Evolutionary conservation across 305 asterid genomes (phyloP), one percentile per base, ranked within the genome.

Genomic region (Solanum hybrid): DNA sequence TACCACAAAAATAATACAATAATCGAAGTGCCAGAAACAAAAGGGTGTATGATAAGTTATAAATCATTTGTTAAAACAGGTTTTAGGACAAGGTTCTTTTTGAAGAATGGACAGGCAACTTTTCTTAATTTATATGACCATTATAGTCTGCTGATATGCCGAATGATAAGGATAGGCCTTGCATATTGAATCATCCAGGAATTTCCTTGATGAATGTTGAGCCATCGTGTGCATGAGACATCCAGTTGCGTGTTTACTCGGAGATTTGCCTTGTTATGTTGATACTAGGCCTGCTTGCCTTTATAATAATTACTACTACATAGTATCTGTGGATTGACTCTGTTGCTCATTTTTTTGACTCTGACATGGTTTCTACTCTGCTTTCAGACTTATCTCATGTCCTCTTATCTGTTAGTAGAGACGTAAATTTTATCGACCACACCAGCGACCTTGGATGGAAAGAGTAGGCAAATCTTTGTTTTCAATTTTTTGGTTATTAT

Each of bases 371-470:
- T 66, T 89, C 38, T 38, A 78, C 66, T 91, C 26, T 90, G 90
- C 88, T 94, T 93, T 89, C 98, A 98, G 99, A 96, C 91, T 92
- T 98, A 92, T 94, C 98, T 92, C 98, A 96, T 91, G 99, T 94
- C 90, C 96, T 98, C 98, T 96, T 98, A 36, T 94, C 97, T 32
- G 93, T 98, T 90, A 92, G 94, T 88, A 93, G 99, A 94, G 99
- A 96, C 91, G 92, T 96, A 91, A 98, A 96, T 94, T 97, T 98
- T 93, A 94, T 98, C 46, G 99, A 98, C 89, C 99, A 98, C 93
- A 92, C 98, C 26, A 94, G 99, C 92, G 98, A 98, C 89, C 97
- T 98, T 85, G 98, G 99, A 93, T 98, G 98, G 98, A 98, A 98
- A 98, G 97, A 93, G 99, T 98, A 95, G 91, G 99, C 96, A 93